phyloP scores from a whole-genome alignment of 768 basidiomycete species.

The Cyclocybe aegerita region DNA sequence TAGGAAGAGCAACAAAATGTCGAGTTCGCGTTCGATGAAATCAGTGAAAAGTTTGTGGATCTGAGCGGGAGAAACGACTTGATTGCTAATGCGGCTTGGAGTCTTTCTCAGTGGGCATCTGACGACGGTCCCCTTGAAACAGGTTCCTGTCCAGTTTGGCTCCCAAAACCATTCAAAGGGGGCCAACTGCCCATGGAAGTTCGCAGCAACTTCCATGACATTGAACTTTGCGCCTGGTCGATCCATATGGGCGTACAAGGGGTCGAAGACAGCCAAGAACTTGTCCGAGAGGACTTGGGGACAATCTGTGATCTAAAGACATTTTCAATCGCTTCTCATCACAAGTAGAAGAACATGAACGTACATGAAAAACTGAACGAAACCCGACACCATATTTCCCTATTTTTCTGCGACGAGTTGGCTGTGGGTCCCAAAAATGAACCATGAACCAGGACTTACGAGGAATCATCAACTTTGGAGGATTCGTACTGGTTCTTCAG shows the following conservation, averaged over 20 bases:
- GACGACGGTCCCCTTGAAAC: conserved; percentile 41
- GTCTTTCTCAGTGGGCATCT: conserved; percentile 43
- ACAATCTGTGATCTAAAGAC: conserved; percentile 42
- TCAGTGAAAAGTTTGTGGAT: conserved; percentile 39
- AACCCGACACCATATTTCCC: conserved; percentile 56
- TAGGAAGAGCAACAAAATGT: conserved; percentile 42
- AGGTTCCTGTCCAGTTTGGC: conserved; percentile 6
- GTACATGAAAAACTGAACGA: conserved; percentile 49
- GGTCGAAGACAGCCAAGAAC: conserved; percentile 42
- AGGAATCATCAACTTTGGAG: conserved; percentile 43
- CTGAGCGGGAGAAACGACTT: conserved; percentile 27
- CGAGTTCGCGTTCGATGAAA: conserved; percentile 40
- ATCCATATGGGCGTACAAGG: conserved; percentile 27
- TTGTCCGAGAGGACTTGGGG: conserved; percentile 47
- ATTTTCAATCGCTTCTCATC: neutral
- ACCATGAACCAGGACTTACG: conserved; percentile 27
- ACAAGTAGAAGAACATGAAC: conserved; percentile 1
- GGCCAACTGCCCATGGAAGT: conserved; percentile 29
- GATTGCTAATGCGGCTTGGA: conserved; percentile 32
- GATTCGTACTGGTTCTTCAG: conserved; percentile 42
- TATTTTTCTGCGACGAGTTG: conserved; percentile 37
- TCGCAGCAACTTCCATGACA: conserved; percentile 19
- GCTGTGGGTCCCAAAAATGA: neutral
- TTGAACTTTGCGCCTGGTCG: conserved; percentile 31
- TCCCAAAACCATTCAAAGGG: conserved; percentile 28